Evolutionary conservation across 371 early-diverging fungal species (phyloP).

Genomic region (Circinella umbellata): DNA sequence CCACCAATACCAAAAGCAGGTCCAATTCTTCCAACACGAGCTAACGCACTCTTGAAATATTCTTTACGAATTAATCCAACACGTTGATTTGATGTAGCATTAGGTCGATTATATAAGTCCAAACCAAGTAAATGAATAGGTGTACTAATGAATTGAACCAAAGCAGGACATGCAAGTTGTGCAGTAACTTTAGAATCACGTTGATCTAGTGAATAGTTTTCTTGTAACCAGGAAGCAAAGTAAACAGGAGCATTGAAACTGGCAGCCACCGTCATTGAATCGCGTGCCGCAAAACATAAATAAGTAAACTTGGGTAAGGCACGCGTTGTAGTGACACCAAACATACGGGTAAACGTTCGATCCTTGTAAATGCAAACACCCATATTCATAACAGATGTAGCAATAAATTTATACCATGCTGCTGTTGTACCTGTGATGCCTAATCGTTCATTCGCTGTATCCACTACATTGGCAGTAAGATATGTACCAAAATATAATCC

Average conservation of each 20-base stretch:
- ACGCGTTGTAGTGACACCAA: slow-evolving; percentile 50
- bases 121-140: slow-evolving; percentile 66
- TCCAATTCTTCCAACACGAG: slow-evolving; percentile 67
- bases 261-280: slow-evolving; percentile 68
- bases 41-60: slow-evolving; percentile 61
- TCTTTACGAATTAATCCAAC: slow-evolving; percentile 45
- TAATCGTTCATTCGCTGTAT: slow-evolving; percentile 53
- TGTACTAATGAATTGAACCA: slow-evolving; percentile 61
- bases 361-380: slow-evolving; percentile 64
- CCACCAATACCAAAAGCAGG: slow-evolving; percentile 79
- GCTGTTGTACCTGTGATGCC: slow-evolving; percentile 27
- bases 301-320: slow-evolving; percentile 58
- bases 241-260: slow-evolving; percentile 68
- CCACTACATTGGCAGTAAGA: slow-evolving; percentile 60
- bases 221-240: slow-evolving; percentile 36
- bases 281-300: slow-evolving; percentile 61
- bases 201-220: neutral
- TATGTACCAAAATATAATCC: slow-evolving; percentile 65
- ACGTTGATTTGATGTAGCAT: slow-evolving; percentile 31
- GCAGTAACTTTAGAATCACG: slow-evolving; percentile 42
- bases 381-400: slow-evolving; percentile 62
- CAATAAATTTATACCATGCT: slow-evolving; percentile 61
- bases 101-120: slow-evolving; percentile 64
- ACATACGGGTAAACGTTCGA: slow-evolving; percentile 63
- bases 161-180: slow-evolving; percentile 62